Percentiles rank a stretch among this genome's conserved stretches.
Evolutionary conservation across 2,329 filamentous ascomycete species (phyloP).

Genomic region (Thielaviopsis euricoi): DNA sequence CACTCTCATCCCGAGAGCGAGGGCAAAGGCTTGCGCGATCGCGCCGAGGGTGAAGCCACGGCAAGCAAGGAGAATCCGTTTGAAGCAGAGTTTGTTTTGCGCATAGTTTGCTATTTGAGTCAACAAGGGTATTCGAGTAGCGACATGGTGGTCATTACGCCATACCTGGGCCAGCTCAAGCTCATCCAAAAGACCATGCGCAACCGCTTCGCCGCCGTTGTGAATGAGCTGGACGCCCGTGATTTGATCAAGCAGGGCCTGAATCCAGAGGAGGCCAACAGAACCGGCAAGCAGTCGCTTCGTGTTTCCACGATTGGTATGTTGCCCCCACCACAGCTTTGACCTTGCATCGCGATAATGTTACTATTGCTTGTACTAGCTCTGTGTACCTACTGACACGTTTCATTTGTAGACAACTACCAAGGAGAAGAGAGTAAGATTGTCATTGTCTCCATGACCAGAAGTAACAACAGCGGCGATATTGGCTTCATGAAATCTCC

Average conservation of each 20-base stretch:
- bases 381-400: no score
- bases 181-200: constrained; percentile 36
- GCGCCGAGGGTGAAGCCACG: constrained; percentile 33
- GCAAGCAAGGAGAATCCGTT: constrained; percentile 39
- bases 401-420: constrained; percentile 44
- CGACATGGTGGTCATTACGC: constrained; percentile 51
- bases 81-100: constrained; percentile 50
- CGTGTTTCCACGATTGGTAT: constrained; percentile 54
- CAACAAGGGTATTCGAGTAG: constrained; percentile 55
- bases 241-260: constrained; percentile 49
- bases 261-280: constrained; percentile 33
- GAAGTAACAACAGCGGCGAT: constrained; percentile 45
- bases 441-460: constrained; percentile 49
- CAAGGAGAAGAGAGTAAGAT: constrained; percentile 65
- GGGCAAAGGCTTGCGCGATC: not conserved
- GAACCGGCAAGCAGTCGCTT: constrained; percentile 33
- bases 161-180: constrained; percentile 53
- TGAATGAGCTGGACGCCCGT: constrained; percentile 52
- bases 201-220: constrained; percentile 41
- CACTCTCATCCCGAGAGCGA: constrained; percentile 23
- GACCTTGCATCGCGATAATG: not conserved
- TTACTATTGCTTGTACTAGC: no score
- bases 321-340: constrained; percentile 14
- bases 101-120: constrained; percentile 46
- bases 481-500: constrained; percentile 55